Percentiles rank a stretch among this genome's conserved stretches.
These are phyloP conservation scores for Lasiodiplodia citricola DNA, from an alignment of 2,329 filamentous ascomycete genomes.

Conservation along the genomic window DNA sequence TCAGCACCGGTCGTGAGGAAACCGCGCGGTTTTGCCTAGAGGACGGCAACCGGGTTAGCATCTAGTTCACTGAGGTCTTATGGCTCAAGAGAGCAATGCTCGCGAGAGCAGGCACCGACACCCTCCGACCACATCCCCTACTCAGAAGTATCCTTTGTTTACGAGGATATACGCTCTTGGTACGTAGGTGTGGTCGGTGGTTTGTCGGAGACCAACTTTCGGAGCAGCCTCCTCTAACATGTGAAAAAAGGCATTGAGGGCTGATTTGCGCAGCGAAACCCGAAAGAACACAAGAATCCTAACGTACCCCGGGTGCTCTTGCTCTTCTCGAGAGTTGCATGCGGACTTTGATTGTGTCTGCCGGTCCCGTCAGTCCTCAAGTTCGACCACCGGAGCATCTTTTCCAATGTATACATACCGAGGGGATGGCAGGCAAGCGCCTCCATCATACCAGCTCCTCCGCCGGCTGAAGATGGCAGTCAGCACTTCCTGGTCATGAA, in stretches of 20 bases:
- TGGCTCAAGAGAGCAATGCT: background rate
- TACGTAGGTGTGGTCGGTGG: background rate
- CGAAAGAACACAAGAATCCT: background rate
- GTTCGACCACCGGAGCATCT: too few relatives aligned
- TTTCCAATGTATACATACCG: constrained; percentile 58
- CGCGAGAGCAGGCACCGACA: background rate
- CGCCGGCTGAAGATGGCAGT: constrained; percentile 70
- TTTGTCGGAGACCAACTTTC: background rate
- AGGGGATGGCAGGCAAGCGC: constrained; percentile 94
- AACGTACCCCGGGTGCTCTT: constrained; percentile 74
- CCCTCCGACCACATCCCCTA: background rate
- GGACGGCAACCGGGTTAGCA: background rate
- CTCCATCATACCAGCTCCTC: constrained; percentile 99
- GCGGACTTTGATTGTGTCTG: constrained; percentile 97
- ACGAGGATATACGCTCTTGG: background rate
- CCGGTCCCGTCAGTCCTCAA: constrained; percentile 31
- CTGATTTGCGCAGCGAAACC: background rate
- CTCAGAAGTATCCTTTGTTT: background rate
- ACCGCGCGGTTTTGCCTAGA: constrained; percentile 73
- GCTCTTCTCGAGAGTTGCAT: constrained; percentile 96
- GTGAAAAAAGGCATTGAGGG: background rate
- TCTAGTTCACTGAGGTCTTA: background rate
- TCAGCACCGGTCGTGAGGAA: constrained; percentile 86
- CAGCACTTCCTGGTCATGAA: background rate
- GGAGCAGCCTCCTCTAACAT: background rate